Base-by-base conservation (phyloP, 257 asterid species). In the Parsonsia alboflavescens region DNA sequence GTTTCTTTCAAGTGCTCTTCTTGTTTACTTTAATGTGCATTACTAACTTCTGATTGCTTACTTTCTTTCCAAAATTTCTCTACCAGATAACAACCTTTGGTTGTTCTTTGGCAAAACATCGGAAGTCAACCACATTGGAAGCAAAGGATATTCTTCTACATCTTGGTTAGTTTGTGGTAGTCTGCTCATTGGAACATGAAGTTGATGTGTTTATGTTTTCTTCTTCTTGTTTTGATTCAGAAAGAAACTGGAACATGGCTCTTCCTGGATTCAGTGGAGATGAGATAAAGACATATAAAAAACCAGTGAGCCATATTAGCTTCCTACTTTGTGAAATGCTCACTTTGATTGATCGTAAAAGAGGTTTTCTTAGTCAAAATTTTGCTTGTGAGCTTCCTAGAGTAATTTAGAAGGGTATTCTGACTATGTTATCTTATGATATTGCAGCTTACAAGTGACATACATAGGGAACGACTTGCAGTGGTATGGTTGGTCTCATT, bases 221-320 rank as follows among this genome's bases (percentile, higher is more conserved):
- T 59, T 79, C 57, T n/a, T 75, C 57, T n/a, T 75, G 28, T 52
- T 63, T 78, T 76, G 76, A 26, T 76, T 57, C 85, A 94, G 97
- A 95, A 84, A 88, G 93, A 82, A 88, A 92, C 86, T 95, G 99
- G 99, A 88, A 89, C 74, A 80, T 88, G 80, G 80, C 83, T 69
- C 93, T 92, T 79, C 99, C 98, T 52, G 98, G 97, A 49, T 95
- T 83, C 82, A 84, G 97, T 57, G 98, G 99, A 68, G 99, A 95
- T 58, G 99, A 95, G 82, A 89, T 95, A 58, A 95, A 85, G 86
- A 84, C 73, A 33, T 92, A 84, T 85, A 89, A 83, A 80, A 92
- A 92, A 79, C 96, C 89, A 30, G 98, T 92, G 76, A 83, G 85
- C 52, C 48, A 70, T 50, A 33, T 45, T 67, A 56, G 49, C 59